These are phyloP conservation scores for Dendrocalamus sinicus DNA, from an alignment of 176 grass and related monocot species.

Conservation along the genomic window DNA sequence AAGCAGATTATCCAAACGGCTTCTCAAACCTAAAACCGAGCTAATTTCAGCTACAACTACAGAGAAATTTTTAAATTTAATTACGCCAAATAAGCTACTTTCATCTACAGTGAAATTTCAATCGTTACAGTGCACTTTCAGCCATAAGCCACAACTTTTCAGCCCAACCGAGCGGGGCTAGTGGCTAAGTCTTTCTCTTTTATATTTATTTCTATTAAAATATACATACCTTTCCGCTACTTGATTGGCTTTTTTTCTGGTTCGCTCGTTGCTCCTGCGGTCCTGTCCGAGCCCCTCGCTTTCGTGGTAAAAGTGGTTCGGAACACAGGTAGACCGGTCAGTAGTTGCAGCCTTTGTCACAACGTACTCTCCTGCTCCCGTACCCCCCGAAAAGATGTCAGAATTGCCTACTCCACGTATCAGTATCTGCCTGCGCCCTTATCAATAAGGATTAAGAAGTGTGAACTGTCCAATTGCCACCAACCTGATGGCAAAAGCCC, in stretches of 20 bases:
- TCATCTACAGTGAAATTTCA: no score
- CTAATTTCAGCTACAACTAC: no score
- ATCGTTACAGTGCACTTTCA: no score
- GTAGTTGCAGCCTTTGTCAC: slow-evolving; percentile 5
- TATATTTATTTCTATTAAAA: no score
- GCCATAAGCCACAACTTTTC: no score
- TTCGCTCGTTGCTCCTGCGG: neutral
- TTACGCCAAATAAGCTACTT: no score
- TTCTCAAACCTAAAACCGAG: no score
- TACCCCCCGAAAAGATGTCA: neutral
- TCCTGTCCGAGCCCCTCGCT: neutral
- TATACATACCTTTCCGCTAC: neutral
- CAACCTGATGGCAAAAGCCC: neutral
- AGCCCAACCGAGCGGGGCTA: no score
- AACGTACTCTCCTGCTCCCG: neutral
- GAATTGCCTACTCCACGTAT: slow-evolving; percentile 1
- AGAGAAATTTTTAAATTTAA: no score
- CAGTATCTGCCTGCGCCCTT: neutral
- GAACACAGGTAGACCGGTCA: neutral
- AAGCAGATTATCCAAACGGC: no score
- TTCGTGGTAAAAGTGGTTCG: neutral
- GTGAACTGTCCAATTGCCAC: neutral
- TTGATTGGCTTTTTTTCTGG: neutral
- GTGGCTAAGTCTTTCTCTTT: no score
- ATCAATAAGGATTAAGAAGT: neutral